These are phyloP conservation scores for Colletotrichum filicis DNA, from an alignment of 2,329 filamentous ascomycete genomes.

Conservation along the genomic window DNA sequence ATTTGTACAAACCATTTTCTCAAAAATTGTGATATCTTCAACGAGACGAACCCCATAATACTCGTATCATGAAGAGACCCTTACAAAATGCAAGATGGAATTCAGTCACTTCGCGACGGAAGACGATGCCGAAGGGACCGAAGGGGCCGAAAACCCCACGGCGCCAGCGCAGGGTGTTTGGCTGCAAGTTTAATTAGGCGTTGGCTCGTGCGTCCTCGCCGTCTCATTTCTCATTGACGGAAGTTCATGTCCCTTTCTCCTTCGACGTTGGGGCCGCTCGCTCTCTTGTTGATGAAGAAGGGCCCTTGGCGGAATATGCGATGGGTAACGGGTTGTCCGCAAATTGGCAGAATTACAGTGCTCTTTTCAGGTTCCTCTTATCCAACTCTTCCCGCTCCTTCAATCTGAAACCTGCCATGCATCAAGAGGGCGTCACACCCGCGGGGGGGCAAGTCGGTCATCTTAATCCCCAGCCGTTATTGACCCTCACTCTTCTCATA, in stretches of 20 bases:
- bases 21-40: too few relatives aligned
- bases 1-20: background rate
- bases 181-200: conserved; percentile 32
- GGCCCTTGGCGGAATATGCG: background rate
- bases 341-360: background rate
- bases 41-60: background rate
- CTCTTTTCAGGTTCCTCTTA: background rate
- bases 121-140: conserved; percentile 23
- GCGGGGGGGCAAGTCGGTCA: conserved; percentile 4
- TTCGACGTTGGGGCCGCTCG: too few relatives aligned
- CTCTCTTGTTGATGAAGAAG: background rate
- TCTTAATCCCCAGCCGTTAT: conserved; percentile 9
- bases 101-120: conserved; percentile 10
- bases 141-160: background rate
- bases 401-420: conserved; percentile 36
- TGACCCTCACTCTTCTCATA: background rate
- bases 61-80: background rate
- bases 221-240: conserved; percentile 18
- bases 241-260: background rate
- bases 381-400: background rate
- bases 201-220: conserved; percentile 17
- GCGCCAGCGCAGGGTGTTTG: conserved; percentile 2
- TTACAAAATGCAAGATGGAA: too few relatives aligned
- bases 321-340: background rate
- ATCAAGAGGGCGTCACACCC: conserved; percentile 29